phyloP scores from a whole-genome alignment of 2,329 filamentous ascomycete species.

The Karstenula rhodostoma region DNA sequence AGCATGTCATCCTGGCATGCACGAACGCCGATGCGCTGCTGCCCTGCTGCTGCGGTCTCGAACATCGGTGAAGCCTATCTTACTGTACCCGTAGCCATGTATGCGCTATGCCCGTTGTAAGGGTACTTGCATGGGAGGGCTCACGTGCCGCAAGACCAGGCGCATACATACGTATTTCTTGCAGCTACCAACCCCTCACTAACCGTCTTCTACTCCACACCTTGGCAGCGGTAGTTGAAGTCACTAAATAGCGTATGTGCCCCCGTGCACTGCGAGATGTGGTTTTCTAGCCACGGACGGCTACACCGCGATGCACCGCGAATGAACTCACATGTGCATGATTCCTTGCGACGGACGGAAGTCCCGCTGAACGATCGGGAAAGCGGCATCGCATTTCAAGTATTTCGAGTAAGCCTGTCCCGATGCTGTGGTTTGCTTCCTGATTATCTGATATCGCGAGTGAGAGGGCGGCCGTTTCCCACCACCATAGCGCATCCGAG shows the following conservation, averaged over 20 bases:
- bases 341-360: neutral
- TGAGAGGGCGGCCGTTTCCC: constrained; percentile 1
- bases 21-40: neutral
- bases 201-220: neutral
- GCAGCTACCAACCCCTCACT: constrained; percentile 10
- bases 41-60: constrained; percentile 1
- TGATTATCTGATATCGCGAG: constrained; percentile 11
- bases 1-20: neutral
- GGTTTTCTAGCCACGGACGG: constrained; percentile 4
- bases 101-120: neutral
- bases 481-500: neutral
- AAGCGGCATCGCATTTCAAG: neutral
- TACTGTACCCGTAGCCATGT: constrained; percentile 1
- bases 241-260: neutral
- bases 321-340: neutral
- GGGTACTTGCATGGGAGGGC: neutral
- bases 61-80: constrained; percentile 6
- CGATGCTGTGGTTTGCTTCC: neutral
- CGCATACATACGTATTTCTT: constrained; percentile 7
- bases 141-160: neutral
- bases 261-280: neutral
- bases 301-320: neutral
- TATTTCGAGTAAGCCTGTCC: constrained; percentile 5
- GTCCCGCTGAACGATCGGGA: neutral
- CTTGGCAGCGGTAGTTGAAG: constrained; percentile 4